Evolutionary conservation across 2,329 filamentous ascomycete species (phyloP), one percentile per base, ranked within the genome.

Genomic region (Venturia asperata): DNA sequence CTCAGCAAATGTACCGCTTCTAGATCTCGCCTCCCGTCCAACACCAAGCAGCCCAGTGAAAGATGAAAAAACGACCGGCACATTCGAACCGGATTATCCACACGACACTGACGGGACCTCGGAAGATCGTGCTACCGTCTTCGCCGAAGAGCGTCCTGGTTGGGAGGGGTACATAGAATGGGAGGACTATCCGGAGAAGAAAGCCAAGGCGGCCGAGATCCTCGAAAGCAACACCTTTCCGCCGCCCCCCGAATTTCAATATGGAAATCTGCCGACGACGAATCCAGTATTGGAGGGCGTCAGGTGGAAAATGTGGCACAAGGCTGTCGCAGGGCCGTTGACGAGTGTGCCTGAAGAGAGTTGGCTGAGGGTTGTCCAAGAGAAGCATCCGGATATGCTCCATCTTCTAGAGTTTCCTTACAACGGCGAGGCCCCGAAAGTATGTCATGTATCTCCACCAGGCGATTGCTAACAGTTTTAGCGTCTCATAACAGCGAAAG

Each of bases 151-250:
- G 67, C 71, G 72, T 9, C 71, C 76, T 34, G 80, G 79, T 9
- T 82, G 80, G 80, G 76, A 76, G 66, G 80, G 80, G 75, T 77
- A 88, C 67, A 79, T 90, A 6, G 87, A 89, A 70, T 89, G 86
- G 87, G 87, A 89, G 71, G 80, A 84, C 15, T 87, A 88, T 64
- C 87, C 87, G 0, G 85, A 88, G 61, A 89, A 88, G 74, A 87
- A 87, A 70, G 79, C 78, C 34, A 76, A 81, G 58, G 87, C 84
- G 0, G 79, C 82, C 60, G 78, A 83, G 65, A 81, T 87, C 61
- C 71, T 87, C 17, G 75, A 75, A 30, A 47, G 37, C 6, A 27
- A 76, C 75, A 62, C 74, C 6, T 63, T 63, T 52, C 61, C 61
- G 24, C 61, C 61, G 71, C 75, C 75, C 2, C 78, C 78, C 0